phyloP scores from a whole-genome alignment of 106 monocot species.

The Chionographis japonica region DNA sequence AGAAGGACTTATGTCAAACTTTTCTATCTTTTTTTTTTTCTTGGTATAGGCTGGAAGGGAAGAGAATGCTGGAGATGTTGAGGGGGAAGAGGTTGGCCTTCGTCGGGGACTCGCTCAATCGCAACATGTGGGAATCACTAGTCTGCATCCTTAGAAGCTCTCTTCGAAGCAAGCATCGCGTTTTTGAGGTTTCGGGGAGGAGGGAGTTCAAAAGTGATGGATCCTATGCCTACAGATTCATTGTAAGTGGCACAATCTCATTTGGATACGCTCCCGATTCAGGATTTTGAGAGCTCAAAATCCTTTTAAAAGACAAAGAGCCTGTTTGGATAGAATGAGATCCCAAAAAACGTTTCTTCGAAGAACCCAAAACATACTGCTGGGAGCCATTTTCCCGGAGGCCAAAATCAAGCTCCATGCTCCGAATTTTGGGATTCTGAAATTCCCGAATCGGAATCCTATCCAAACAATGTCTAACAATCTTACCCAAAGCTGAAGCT shows the following conservation, averaged over 20 bases:
- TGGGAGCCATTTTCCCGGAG: background rate
- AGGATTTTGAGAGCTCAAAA: too few species aligned
- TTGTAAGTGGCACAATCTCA: slow-evolving; percentile 10
- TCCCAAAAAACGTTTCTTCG: too few species aligned
- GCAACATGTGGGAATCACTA: slow-evolving; percentile 59
- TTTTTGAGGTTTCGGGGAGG: slow-evolving; percentile 25
- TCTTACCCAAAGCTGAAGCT: too few species aligned
- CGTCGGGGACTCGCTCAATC: slow-evolving; percentile 44
- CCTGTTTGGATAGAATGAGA: too few species aligned
- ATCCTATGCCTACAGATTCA: slow-evolving; percentile 28
- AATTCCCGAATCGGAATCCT: background rate
- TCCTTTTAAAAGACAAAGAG: too few species aligned
- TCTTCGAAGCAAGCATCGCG: slow-evolving; percentile 3
- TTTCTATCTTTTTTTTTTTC: background rate
- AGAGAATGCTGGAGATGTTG: slow-evolving; percentile 36
- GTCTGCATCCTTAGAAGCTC: slow-evolving; percentile 35
- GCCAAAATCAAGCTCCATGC: background rate
- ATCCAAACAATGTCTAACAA: too few species aligned
- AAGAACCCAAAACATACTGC: background rate
- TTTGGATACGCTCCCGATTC: too few species aligned
- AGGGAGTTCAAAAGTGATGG: slow-evolving; percentile 25
- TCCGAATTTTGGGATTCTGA: background rate
- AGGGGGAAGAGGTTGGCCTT: slow-evolving; percentile 38
- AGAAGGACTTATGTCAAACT: too few species aligned
- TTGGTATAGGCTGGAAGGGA: slow-evolving; percentile 22